These are phyloP conservation scores for Syzygium syzygioides DNA, from an alignment of 441 rosid genomes.

Conservation along the genomic window DNA sequence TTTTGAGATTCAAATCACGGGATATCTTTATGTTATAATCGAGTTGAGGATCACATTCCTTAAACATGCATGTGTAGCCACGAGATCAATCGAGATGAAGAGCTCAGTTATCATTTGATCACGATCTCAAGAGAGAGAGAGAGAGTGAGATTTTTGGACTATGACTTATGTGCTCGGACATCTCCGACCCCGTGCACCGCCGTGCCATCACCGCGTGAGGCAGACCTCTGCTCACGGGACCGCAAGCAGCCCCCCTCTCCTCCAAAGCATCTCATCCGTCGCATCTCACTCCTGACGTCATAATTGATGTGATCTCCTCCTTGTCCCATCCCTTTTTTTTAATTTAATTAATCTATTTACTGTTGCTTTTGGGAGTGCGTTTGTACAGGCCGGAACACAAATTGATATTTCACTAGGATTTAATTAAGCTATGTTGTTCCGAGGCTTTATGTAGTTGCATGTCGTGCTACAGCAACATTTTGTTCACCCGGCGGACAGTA, in stretches of 20 bases:
- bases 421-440: not conserved
- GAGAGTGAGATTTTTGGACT: too few relatives aligned
- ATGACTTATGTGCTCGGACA: not conserved
- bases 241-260: not conserved
- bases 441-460: not conserved
- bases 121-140: not conserved
- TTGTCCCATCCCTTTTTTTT: not conserved
- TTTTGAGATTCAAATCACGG: rapidly evolving
- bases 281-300: not conserved
- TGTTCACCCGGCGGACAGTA: not conserved
- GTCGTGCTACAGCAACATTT: not conserved
- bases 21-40: rapidly evolving
- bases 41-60: too few relatives aligned
- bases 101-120: not conserved
- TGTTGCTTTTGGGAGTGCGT: not conserved
- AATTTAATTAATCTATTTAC: not conserved
- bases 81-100: not conserved
- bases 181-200: not conserved
- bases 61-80: not conserved
- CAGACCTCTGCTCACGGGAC: not conserved
- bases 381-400: not conserved
- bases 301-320: not conserved
- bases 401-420: not conserved
- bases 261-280: not conserved
- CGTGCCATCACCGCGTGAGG: not conserved